Conservation (phyloP, 352 stramenopile species). For the Phytophthora ramorum region DNA sequence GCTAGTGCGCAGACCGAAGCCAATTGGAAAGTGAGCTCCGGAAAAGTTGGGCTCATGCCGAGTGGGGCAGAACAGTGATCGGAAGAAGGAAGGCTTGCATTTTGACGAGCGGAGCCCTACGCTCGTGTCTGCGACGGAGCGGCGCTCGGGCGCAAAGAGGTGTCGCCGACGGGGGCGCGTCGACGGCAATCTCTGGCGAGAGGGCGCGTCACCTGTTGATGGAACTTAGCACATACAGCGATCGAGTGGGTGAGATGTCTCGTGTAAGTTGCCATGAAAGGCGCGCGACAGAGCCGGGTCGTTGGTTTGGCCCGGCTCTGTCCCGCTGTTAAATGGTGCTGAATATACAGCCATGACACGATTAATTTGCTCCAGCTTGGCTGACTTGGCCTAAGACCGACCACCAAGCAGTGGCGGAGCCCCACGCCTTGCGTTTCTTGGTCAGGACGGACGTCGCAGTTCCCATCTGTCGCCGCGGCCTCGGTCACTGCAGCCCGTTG, state of each 20-base stretch:
- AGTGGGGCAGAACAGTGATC: no score
- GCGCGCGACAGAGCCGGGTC: not conserved
- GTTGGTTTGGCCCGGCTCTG: no score
- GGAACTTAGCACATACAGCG: not conserved
- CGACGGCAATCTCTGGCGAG: not conserved
- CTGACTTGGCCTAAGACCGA: not conserved
- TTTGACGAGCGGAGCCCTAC: not conserved
- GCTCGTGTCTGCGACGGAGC: conserved; percentile 3
- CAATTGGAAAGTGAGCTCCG: conserved; percentile 6
- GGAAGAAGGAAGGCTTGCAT: not conserved
- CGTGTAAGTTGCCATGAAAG: not conserved
- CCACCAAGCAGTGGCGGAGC: not conserved
- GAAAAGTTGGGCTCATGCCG: no score
- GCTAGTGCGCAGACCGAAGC: not conserved
- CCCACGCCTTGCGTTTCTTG: not conserved
- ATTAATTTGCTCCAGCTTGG: not conserved
- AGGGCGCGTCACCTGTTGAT: not conserved
- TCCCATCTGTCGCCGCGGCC: not conserved
- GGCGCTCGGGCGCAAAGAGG: not conserved
- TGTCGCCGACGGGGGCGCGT: not conserved
- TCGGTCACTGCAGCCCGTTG: not conserved
- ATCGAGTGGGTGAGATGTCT: not conserved
- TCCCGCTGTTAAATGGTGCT: not conserved
- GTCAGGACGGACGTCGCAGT: not conserved
- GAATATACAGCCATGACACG: no score